These are phyloP conservation scores for Neofusicoccum sp. DNA, from an alignment of 2,329 filamentous ascomycete species.

Conservation along the genomic window DNA sequence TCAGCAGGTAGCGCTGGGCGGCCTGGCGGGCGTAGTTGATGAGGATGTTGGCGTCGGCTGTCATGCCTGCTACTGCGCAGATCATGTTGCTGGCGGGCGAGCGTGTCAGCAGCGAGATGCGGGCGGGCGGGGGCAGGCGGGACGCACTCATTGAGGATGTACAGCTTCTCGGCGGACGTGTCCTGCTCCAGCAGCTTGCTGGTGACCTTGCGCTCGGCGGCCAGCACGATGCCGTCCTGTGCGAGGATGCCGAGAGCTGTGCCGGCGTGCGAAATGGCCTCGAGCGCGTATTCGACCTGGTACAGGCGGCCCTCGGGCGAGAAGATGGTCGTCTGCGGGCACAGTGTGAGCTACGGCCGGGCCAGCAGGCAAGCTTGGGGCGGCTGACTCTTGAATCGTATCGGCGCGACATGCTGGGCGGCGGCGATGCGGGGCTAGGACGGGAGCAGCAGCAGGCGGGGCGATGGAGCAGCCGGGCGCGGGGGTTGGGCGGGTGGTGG, in stretches of 20 bases:
- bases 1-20: constrained; percentile 95
- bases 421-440: constrained; percentile 12
- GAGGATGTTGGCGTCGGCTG: constrained; percentile 98
- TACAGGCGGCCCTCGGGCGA: constrained; percentile 97
- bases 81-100: constrained; percentile 84
- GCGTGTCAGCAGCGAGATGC: background rate
- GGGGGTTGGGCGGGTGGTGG: constrained; percentile 21
- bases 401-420: constrained; percentile 78
- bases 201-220: constrained; percentile 97
- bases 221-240: constrained; percentile 96
- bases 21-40: constrained; percentile 99
- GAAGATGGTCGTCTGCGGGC: constrained; percentile 90
- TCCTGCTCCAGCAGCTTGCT: constrained; percentile 99
- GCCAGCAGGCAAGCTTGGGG: constrained; percentile 74
- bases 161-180: constrained; percentile 99
- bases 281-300: constrained; percentile 98
- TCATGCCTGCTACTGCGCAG: constrained; percentile 98
- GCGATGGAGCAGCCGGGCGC: constrained; percentile 21
- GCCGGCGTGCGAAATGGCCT: constrained; percentile 97
- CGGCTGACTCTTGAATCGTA: constrained; percentile 89
- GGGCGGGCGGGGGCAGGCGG: background rate
- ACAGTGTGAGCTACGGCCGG: constrained; percentile 71
- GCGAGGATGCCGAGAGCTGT: constrained; percentile 96
- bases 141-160: constrained; percentile 93
- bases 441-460: background rate